Percentiles rank a stretch among this genome's conserved stretches.
These are phyloP conservation scores for Fusarium piperis DNA, from an alignment of 2,329 filamentous ascomycete genomes.

Conservation along the genomic window DNA sequence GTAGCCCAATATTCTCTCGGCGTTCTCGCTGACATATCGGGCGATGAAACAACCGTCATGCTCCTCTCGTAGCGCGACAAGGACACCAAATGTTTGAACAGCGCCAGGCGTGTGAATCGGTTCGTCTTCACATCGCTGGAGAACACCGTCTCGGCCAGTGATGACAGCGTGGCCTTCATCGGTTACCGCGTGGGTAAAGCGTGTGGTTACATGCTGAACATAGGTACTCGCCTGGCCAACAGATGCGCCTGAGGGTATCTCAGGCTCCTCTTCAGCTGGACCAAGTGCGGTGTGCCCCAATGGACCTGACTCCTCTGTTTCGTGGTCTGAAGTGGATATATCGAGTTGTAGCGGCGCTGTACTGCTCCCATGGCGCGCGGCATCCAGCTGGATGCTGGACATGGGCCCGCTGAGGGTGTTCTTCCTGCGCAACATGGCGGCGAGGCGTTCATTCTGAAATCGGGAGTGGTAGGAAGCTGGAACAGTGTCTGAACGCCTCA, in stretches of 20 bases:
- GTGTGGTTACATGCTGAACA: slow-evolving; percentile 69
- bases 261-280: slow-evolving; percentile 2
- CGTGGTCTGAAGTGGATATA: slow-evolving; percentile 46
- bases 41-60: slow-evolving; percentile 73
- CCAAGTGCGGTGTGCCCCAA: neutral
- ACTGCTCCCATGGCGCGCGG: slow-evolving; percentile 50
- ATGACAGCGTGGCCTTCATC: slow-evolving; percentile 84
- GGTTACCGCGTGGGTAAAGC: slow-evolving; percentile 82
- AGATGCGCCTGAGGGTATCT: slow-evolving; percentile 30
- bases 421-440: slow-evolving; percentile 43
- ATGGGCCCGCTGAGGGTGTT: slow-evolving; percentile 51
- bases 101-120: slow-evolving; percentile 89
- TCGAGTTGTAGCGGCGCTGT: slow-evolving; percentile 47
- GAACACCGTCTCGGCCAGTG: slow-evolving; percentile 76
- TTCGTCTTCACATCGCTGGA: slow-evolving; percentile 89
- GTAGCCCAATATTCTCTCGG: slow-evolving; percentile 77
- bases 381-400: slow-evolving; percentile 58
- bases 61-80: slow-evolving; percentile 79
- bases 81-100: slow-evolving; percentile 80
- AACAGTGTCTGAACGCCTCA: slow-evolving; percentile 40
- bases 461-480: slow-evolving; percentile 34
- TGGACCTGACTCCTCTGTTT: slow-evolving; percentile 44
- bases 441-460: slow-evolving; percentile 31
- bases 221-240: slow-evolving; percentile 39
- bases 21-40: slow-evolving; percentile 84